Evolutionary conservation across 441 rosid species (phyloP).

Genomic region (Pelargonium exstipulatum): DNA sequence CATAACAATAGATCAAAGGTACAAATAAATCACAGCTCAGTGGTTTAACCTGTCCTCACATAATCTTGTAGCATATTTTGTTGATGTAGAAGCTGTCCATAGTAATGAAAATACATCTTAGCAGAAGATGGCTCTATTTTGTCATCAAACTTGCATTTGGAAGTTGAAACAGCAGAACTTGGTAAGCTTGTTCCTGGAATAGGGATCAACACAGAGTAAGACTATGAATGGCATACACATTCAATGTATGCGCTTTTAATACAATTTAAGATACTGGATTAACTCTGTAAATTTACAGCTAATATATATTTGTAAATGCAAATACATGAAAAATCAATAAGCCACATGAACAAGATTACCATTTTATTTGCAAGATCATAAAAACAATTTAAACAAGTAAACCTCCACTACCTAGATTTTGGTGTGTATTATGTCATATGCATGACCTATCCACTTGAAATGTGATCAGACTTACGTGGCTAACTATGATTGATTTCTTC

Average conservation of each 20-base stretch:
- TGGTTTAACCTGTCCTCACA: conserved; percentile 78
- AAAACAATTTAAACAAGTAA: too few species aligned
- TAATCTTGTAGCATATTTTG: conserved; percentile 97
- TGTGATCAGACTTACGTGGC: too few species aligned
- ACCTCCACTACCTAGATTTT: too few species aligned
- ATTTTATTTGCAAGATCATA: too few species aligned
- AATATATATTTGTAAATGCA: too few species aligned
- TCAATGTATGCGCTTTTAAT: not conserved
- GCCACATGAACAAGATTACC: too few species aligned
- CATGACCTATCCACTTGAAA: too few species aligned
- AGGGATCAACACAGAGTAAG: conserved; percentile 22
- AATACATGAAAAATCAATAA: too few species aligned
- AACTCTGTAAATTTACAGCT: not conserved
- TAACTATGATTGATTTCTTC: too few species aligned
- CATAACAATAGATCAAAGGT: conserved; percentile 11
- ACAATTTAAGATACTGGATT: not conserved
- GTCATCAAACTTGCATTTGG: conserved; percentile 70
- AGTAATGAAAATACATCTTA: conserved; percentile 95
- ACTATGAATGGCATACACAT: conserved; percentile 13
- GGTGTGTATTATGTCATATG: too few species aligned
- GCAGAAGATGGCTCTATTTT: conserved; percentile 87
- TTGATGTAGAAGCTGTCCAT: conserved; percentile 88
- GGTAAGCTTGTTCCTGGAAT: conserved; percentile 39
- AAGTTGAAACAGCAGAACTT: conserved; percentile 46
- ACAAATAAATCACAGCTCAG: conserved; percentile 22